Evolutionary conservation across 306 rosid species (phyloP).

Genomic region (Vigna radiata): DNA sequence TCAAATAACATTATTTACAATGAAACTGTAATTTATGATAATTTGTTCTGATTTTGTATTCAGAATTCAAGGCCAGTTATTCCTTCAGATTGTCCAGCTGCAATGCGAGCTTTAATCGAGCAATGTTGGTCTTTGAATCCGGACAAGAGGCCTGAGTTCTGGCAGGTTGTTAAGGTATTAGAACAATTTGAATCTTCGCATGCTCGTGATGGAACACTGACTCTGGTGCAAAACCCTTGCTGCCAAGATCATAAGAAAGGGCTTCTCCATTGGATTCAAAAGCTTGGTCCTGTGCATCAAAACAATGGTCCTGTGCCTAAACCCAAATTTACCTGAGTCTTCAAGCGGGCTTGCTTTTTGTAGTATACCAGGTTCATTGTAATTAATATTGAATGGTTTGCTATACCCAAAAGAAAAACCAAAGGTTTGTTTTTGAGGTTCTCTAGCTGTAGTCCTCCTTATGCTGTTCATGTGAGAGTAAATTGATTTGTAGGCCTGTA

Average conservation of each 20-base stretch:
- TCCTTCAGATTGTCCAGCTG: conserved; percentile 73
- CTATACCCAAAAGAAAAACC: conserved; percentile 24
- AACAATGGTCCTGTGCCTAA: conserved; percentile 63
- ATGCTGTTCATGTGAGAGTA: conserved; percentile 48
- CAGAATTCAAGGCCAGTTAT: conserved; percentile 86
- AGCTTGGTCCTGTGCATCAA: conserved; percentile 77
- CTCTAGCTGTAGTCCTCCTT: conserved; percentile 48
- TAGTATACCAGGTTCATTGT: conserved; percentile 65
- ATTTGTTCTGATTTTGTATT: conserved; percentile 14
- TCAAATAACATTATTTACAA: neutral
- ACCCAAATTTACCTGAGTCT: conserved; percentile 79
- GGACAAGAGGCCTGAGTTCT: conserved; percentile 88
- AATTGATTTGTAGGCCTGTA: conserved; percentile 58
- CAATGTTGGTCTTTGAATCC: conserved; percentile 88
- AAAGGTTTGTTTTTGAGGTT: conserved; percentile 57
- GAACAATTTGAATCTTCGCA: conserved; percentile 80
- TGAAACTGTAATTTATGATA: conserved; percentile 49
- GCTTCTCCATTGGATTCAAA: conserved; percentile 88
- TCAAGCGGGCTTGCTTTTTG: conserved; percentile 58
- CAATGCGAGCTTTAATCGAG: conserved; percentile 81
- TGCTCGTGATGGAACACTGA: conserved; percentile 73
- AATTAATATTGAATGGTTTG: conserved; percentile 65
- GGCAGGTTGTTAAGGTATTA: conserved; percentile 86
- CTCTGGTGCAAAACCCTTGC: conserved; percentile 54
- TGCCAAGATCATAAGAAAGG: conserved; percentile 90